Conservation (phyloP, 2,329 filamentous ascomycete genomes). For the Teratosphaeria viscida region DNA sequence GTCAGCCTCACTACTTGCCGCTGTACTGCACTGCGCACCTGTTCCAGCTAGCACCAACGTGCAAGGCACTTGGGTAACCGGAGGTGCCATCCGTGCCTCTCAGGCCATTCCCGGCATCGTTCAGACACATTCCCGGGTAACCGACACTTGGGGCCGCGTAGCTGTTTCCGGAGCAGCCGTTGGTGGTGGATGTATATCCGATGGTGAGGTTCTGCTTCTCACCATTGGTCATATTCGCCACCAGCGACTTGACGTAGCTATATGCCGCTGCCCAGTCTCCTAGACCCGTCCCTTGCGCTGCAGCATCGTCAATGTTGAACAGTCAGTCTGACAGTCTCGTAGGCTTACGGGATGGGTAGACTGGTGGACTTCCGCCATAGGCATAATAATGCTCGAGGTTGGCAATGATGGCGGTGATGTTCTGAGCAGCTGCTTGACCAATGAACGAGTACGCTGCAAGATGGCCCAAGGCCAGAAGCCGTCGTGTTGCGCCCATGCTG, state of each 20-base stretch:
- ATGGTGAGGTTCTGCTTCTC: slow-evolving; percentile 96
- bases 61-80: slow-evolving; percentile 28
- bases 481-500: not conserved
- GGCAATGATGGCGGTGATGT: not conserved
- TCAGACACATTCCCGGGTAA: slow-evolving; percentile 26
- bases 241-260: slow-evolving; percentile 63
- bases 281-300: slow-evolving; percentile 9
- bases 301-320: slow-evolving; percentile 7
- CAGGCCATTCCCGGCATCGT: slow-evolving; percentile 29
- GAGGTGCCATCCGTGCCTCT: slow-evolving; percentile 22
- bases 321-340: not conserved
- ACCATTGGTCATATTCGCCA: slow-evolving; percentile 68
- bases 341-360: slow-evolving; percentile 21
- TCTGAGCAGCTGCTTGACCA: not conserved
- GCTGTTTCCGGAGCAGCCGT: slow-evolving; percentile 27
- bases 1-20: slow-evolving; percentile 3
- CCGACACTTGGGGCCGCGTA: slow-evolving; percentile 26
- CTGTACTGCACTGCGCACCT: slow-evolving; percentile 23
- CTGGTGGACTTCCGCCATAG: slow-evolving; percentile 16
- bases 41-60: slow-evolving; percentile 31
- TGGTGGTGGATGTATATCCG: not conserved
- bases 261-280: slow-evolving; percentile 71
- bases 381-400: slow-evolving; percentile 9
- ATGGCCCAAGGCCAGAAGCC: not conserved
- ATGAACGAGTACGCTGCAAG: not conserved